Conservation (phyloP, 805 yeast species). For the Pichia nanzhaoensis region DNA sequence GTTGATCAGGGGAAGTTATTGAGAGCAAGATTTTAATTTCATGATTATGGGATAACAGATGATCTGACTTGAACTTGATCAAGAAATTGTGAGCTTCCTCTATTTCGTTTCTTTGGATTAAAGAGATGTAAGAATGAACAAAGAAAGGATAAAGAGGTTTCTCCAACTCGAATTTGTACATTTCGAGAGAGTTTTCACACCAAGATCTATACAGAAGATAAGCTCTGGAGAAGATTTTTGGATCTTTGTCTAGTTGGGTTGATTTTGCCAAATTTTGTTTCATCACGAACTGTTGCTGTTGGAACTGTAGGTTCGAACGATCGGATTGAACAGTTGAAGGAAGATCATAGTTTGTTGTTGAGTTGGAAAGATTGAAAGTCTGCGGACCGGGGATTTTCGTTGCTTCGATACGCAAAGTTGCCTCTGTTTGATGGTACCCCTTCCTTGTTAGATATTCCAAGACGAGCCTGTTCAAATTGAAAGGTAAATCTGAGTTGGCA, state of each 20-base stretch:
- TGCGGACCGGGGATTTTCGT: slow-evolving; percentile 51
- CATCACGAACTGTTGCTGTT: slow-evolving; percentile 25
- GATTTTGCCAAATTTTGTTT: slow-evolving; percentile 22
- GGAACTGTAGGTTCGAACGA: slow-evolving; percentile 29
- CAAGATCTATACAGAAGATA: slow-evolving; percentile 76
- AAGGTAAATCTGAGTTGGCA: slow-evolving; percentile 15
- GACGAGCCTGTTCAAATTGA: slow-evolving; percentile 64
- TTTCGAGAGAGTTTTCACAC: slow-evolving; percentile 86
- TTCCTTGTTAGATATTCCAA: slow-evolving; percentile 87
- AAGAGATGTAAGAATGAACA: slow-evolving; percentile 77
- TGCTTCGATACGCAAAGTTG: slow-evolving; percentile 84
- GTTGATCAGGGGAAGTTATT: slow-evolving; percentile 71
- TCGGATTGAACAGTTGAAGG: slow-evolving; percentile 32
- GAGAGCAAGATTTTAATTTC: slow-evolving; percentile 71
- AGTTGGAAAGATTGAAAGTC: slow-evolving; percentile 42
- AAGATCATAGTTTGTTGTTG: slow-evolving; percentile 30
- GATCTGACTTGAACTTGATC: slow-evolving; percentile 68
- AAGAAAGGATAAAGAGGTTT: slow-evolving; percentile 88
- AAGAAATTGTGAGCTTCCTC: slow-evolving; percentile 67
- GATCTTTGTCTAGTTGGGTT: slow-evolving; percentile 46
- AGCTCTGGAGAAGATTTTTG: slow-evolving; percentile 71
- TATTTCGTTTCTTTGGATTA: slow-evolving; percentile 57
- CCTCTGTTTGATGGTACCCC: slow-evolving; percentile 92
- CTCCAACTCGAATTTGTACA: slow-evolving; percentile 82
- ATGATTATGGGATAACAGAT: slow-evolving; percentile 63